phyloP scores from a whole-genome alignment of 2,329 filamentous ascomycete genomes.

The Fusarium mundagurra region DNA sequence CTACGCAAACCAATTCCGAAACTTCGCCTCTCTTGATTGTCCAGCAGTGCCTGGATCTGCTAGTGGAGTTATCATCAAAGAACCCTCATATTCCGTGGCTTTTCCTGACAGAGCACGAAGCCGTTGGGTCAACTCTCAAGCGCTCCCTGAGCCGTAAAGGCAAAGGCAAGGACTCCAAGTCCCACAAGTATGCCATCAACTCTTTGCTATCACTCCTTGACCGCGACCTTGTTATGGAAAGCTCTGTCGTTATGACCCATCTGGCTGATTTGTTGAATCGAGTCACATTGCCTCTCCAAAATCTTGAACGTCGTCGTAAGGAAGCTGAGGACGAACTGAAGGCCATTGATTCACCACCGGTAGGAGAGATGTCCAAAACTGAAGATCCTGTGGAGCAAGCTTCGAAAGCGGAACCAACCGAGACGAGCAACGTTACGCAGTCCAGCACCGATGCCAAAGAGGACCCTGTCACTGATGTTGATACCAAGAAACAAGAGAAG shows the following conservation, averaged over 20 bases:
- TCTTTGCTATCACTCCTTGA: constrained; percentile 88
- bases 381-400: constrained; percentile 29
- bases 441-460: constrained; percentile 41
- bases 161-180: constrained; percentile 85
- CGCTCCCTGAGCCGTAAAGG: constrained; percentile 81
- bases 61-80: constrained; percentile 84
- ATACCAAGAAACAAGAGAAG: constrained; percentile 48
- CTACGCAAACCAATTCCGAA: constrained; percentile 74
- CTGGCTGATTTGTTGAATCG: constrained; percentile 87
- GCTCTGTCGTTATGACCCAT: constrained; percentile 94
- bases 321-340: constrained; percentile 69
- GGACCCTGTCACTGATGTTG: constrained; percentile 41
- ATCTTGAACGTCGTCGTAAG: constrained; percentile 83
- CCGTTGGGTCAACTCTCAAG: constrained; percentile 78
- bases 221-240: constrained; percentile 95
- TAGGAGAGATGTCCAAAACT: constrained; percentile 47
- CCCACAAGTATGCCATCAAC: constrained; percentile 90
- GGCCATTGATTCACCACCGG: constrained; percentile 49
- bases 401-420: constrained; percentile 49
- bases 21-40: constrained; percentile 95
- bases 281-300: constrained; percentile 86
- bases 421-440: constrained; percentile 13
- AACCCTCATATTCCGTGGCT: constrained; percentile 90
- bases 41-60: constrained; percentile 89
- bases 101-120: constrained; percentile 94